Percentiles rank a stretch among this genome's conserved stretches.
Conservation (phyloP, 2,329 filamentous ascomycete species). For the Apiospora aurea region DNA sequence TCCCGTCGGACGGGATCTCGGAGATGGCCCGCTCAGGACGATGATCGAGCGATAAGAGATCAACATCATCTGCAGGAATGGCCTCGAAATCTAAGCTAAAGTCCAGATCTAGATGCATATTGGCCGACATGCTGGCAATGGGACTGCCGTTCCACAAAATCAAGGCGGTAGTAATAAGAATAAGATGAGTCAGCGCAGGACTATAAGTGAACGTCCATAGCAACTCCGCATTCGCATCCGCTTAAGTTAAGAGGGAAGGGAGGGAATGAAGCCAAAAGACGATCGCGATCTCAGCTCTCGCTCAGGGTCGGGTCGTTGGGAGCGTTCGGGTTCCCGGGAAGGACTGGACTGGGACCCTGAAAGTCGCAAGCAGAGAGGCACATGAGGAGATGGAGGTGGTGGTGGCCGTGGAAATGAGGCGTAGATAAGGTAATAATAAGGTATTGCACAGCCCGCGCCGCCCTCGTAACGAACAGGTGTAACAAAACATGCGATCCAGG, state of each 20-base stretch:
- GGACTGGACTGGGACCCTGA: neutral
- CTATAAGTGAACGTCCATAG: neutral
- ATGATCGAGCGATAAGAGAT: constrained; percentile 23
- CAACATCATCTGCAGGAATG: constrained; percentile 18
- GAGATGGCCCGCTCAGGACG: constrained; percentile 4
- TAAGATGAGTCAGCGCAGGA: constrained; percentile 27
- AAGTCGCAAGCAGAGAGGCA: neutral
- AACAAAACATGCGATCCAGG: neutral
- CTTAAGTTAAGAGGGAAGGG: neutral
- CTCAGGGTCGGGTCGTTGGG: neutral
- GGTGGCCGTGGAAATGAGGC: neutral
- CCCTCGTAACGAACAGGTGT: neutral
- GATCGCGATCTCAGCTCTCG: no score
- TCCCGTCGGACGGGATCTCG: constrained; percentile 25
- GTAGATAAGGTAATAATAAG: neutral
- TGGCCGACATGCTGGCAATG: constrained; percentile 9
- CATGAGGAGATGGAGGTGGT: neutral
- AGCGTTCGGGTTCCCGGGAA: neutral
- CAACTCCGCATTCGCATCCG: constrained; percentile 20
- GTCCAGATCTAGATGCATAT: constrained; percentile 28
- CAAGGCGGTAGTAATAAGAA: neutral
- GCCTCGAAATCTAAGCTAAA: constrained; percentile 25
- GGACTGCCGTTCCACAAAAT: neutral
- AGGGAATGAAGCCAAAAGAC: neutral
- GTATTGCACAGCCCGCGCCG: neutral